Evolutionary conservation across 1,139 yeast species (phyloP), one percentile per base, ranked within the genome.

Genomic region (Kodamaea plutei): DNA sequence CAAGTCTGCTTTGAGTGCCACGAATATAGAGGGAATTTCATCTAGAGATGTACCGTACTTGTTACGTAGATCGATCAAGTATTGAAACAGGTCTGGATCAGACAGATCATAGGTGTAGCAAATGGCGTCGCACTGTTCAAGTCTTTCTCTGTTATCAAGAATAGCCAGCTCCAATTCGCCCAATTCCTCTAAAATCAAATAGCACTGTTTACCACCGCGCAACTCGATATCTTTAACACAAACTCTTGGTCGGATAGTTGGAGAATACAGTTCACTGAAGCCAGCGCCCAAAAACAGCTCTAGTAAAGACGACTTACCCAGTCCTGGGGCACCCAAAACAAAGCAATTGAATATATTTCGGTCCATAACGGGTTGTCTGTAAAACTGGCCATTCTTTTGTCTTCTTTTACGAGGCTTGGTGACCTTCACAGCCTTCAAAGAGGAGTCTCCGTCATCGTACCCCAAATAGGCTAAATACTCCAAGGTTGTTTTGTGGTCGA

Each of bases 191-290:
- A 91, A 56, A 32, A 91, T 87, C 48, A 91, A 62, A 50, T 91
- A 91, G 53, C 95, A 88, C 54, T 91, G 98, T 50, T 87, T 89
- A 2, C 97, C 97, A 2, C 97, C 97, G 33, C 83, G 79, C 48
- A 89, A 62, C 52, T 91, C 98, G n/a, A 91, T 88, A 48, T 93
- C 89, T 50, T 91, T 91, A 1, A 88, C 96, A 8, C 87, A 94
- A 2, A 84, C 69, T 28, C 83, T 66, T 2, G 95, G 89, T 37
- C 75, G 76, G 14, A 85, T 79, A 0, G 96, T 85, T 0, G 96
- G 96, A 4, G 85, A 75, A 51, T 89, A 84, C 1, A 64, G 52
- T 14, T 79, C 88, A 33, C 84, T 73, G 47, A 79, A 83, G 3
- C 79, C 70, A 15, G 94, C 76, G 13, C 83, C 83, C 27, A 91